Evolutionary conservation across 768 basidiomycete species (phyloP).

Genomic region (Boletus eberwhitei): DNA sequence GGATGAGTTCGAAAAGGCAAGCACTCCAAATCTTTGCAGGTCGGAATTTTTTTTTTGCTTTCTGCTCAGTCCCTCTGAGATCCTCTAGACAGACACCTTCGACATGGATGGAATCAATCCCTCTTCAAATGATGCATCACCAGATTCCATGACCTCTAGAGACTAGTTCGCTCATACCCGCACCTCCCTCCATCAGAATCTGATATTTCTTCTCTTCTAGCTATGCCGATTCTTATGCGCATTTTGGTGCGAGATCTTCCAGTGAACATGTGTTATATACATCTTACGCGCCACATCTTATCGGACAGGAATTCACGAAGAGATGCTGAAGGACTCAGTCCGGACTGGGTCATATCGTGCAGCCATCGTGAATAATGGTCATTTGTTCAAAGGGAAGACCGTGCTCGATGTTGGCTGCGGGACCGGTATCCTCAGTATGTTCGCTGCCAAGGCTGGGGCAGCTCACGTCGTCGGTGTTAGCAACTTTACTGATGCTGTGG

Average conservation of each 20-base stretch:
- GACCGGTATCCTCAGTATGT: slow-evolving; percentile 97
- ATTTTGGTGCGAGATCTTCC: slow-evolving; percentile 64
- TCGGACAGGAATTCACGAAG: slow-evolving; percentile 87
- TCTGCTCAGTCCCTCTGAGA: neutral
- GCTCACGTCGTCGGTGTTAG: slow-evolving; percentile 89
- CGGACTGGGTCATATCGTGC: slow-evolving; percentile 93
- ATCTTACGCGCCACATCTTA: slow-evolving; percentile 5
- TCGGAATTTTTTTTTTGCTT: neutral
- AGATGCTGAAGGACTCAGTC: slow-evolving; percentile 97
- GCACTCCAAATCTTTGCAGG: neutral
- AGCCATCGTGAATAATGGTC: slow-evolving; percentile 91
- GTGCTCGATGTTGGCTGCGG: slow-evolving; percentile 99
- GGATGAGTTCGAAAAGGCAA: neutral
- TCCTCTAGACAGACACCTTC: slow-evolving; percentile 4
- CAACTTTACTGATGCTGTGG: slow-evolving; percentile 12
- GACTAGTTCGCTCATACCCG: slow-evolving; percentile 70
- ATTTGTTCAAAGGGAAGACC: slow-evolving; percentile 95
- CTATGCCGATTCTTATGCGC: slow-evolving; percentile 95
- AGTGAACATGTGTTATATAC: neutral
- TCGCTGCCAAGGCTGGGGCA: slow-evolving; percentile 94
- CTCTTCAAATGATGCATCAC: slow-evolving; percentile 22
- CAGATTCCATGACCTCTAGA: slow-evolving; percentile 72
- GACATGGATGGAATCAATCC: slow-evolving; percentile 31
- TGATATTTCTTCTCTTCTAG: slow-evolving; percentile 48
- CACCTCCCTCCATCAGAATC: slow-evolving; percentile 30